Conservation (phyloP, 345 rosid genomes). For the Litchi chinensis region DNA sequence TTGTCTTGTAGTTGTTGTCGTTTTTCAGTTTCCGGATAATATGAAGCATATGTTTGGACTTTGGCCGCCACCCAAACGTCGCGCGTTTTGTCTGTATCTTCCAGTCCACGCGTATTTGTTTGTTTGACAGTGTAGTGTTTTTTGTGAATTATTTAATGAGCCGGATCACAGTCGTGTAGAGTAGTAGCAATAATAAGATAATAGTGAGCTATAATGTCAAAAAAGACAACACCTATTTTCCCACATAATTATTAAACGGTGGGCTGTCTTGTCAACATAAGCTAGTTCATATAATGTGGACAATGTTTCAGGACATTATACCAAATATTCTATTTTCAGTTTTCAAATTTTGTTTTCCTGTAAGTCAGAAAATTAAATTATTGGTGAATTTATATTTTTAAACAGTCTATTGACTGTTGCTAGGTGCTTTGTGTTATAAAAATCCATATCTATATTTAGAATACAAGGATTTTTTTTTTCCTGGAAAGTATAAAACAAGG, state of each 20-base stretch:
- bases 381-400: too few species aligned
- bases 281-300: not conserved
- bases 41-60: not conserved
- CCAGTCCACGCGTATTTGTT: conserved; percentile 10
- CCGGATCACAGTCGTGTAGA: not conserved
- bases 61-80: conserved; percentile 6
- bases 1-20: conserved; percentile 17
- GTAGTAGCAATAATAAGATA: not conserved
- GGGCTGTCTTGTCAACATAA: too few species aligned
- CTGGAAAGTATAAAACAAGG: too few species aligned
- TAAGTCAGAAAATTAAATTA: too few species aligned
- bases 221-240: not conserved
- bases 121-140: not conserved
- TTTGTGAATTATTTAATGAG: not conserved
- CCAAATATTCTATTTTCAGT: too few species aligned
- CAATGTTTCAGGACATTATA: not conserved
- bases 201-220: not conserved
- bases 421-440: too few species aligned
- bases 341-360: too few species aligned
- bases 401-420: too few species aligned
- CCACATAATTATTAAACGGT: too few species aligned
- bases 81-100: conserved; percentile 13
- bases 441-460: too few species aligned
- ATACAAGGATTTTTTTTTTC: too few species aligned
- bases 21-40: conserved; percentile 8